Evolutionary conservation across 1,284 basidiomycete species (phyloP).

Genomic region (Stereum hirsutum): DNA sequence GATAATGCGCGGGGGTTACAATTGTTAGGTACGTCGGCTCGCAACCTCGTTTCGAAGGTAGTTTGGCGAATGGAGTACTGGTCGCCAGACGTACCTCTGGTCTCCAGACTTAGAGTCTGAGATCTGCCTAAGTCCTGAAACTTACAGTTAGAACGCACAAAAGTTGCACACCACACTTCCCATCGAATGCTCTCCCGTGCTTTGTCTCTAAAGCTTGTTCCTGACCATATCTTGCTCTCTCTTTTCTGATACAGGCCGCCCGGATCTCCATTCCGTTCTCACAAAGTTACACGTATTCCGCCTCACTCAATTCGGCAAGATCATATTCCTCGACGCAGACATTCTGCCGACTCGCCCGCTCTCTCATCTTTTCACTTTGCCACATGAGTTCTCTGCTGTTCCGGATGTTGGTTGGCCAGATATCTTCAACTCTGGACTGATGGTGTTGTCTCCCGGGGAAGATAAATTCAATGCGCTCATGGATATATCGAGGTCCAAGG

Average conservation of each 20-base stretch:
- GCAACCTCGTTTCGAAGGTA: no score
- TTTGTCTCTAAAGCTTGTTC: no score
- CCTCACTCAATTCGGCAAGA: constrained; percentile 76
- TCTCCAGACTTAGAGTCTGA: not conserved
- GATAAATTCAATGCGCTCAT: constrained; percentile 76
- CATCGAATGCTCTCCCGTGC: no score
- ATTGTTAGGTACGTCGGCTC: constrained; percentile 67
- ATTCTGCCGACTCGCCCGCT: constrained; percentile 84
- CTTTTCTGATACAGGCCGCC: constrained; percentile 66
- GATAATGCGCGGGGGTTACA: constrained; percentile 56
- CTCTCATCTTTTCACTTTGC: constrained; percentile 78
- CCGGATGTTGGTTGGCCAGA: constrained; percentile 99
- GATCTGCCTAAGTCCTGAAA: no score
- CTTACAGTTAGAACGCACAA: no score
- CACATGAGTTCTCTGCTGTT: constrained; percentile 78
- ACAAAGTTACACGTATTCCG: constrained; percentile 96
- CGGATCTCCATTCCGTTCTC: constrained; percentile 84
- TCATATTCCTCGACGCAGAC: constrained; percentile 96
- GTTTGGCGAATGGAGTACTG: no score
- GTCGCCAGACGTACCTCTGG: no score
- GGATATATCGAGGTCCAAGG: constrained; percentile 61
- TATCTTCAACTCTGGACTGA: constrained; percentile 95
- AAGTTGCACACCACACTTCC: no score
- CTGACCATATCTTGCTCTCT: no score
- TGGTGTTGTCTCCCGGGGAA: constrained; percentile 78